Evolutionary conservation across 805 yeast genomes (phyloP), one percentile per base, ranked within the genome.

Genomic region (Lipomyces mesembrius): DNA sequence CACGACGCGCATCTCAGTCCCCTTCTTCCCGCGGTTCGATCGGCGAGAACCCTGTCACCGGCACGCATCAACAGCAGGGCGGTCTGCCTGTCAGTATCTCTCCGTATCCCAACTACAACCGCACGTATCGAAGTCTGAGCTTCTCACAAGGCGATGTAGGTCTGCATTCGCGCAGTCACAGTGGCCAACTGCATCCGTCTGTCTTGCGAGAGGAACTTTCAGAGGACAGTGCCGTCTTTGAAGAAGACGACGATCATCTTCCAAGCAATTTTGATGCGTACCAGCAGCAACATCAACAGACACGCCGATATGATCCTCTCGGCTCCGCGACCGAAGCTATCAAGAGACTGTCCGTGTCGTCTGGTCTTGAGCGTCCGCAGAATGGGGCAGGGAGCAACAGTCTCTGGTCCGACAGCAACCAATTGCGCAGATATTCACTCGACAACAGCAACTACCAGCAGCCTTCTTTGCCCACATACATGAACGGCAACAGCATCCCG

Each of bases 181-280:
- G 55, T 11, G 61, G 61, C 25, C 46, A 59, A 14, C 11, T 35
- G 37, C 49, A 32, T 35, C 46, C 61, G 17, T 49, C 37, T 25
- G 35, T 46, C 6, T 29, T 25, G 54, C 55, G 34, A 39, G 43
- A 62, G 34, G 64, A 49, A 17, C 51, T 64, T 27, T 37, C 61
- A 11, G 68, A 65, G 54, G 66, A 66, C 27, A 14, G n/a, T 12
- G 59, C 62, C 29, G 65, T 65, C 34, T 62, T 63, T 51, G 66
- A 63, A 57, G 69, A 66, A 8, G 69, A 66, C 22, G 60, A 60
- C 63, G 37, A 55, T 17, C 29, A 57, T 59, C 29, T 58, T 22
- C 55, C 55, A 7, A 52, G 34, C 34, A 52, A 29, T 14, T 14
- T 52, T 20, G 34, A 29, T 12, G 34, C 14, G 14, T 52, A 52